Conservation (phyloP, 331 rosid genomes). For the Ulmus americana region DNA sequence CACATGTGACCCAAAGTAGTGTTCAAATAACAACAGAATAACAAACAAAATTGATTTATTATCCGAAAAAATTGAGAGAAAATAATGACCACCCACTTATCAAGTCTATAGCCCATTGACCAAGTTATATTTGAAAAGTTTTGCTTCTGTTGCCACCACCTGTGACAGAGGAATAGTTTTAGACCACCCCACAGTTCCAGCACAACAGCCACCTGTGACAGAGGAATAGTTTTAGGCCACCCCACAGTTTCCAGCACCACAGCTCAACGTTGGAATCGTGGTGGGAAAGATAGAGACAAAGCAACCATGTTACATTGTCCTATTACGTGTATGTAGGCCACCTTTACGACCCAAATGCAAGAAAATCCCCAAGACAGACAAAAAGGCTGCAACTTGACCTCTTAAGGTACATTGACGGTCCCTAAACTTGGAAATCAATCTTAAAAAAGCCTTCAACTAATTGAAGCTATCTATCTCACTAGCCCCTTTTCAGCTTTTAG, state of each 20-base stretch:
- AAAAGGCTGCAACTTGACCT: conserved; percentile 30
- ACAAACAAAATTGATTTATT: too few relatives aligned
- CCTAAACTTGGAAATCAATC: conserved; percentile 12
- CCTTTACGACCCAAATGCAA: conserved; percentile 18
- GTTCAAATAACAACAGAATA: too few relatives aligned
- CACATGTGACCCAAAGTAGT: too few relatives aligned
- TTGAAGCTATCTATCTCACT: conserved; percentile 6
- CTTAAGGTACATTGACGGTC: conserved; percentile 9
- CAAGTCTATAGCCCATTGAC: too few relatives aligned
- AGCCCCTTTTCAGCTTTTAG: conserved; percentile 23
- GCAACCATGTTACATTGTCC: neutral
- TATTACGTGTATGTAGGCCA: conserved; percentile 10
- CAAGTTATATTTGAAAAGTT: too few relatives aligned
- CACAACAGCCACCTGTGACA: neutral
- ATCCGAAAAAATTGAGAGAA: too few relatives aligned
- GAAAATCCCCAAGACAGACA: conserved; percentile 23
- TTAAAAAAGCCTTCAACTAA: conserved; percentile 16
- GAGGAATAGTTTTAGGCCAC: neutral
- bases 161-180: neutral
- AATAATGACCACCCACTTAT: too few relatives aligned
- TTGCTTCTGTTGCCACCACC: too few relatives aligned
- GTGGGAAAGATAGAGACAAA: neutral
- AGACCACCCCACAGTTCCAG: neutral
- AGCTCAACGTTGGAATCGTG: neutral
- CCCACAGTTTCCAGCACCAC: neutral